Evolutionary conservation across 441 rosid genomes (phyloP), one percentile per base, ranked within the genome.

Genomic region (Gossypium schwendimanii): DNA sequence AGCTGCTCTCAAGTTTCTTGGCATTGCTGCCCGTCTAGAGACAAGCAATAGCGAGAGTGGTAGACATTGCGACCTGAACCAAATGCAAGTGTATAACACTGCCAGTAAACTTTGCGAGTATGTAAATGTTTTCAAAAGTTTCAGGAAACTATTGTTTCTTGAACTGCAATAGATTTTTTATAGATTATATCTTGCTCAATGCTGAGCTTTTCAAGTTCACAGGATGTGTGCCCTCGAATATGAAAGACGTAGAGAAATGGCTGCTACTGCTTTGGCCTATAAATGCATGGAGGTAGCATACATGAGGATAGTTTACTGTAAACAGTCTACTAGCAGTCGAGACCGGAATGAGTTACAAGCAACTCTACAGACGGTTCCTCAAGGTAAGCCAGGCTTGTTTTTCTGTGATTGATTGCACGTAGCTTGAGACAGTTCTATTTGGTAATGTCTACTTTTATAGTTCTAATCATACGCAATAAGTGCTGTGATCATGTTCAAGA

Each of bases 261-360:
- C 89, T 75, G 85, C 89, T 82, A 93, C 94, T 80, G 83, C 96
- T 76, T 81, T 92, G 89, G 97, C 96, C 54, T 91, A 87, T 81
- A 94, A 94, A 84, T 91, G 98, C 84, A 84, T 82, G 84, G 98
- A 92, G 81, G 91, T 91, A 66, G 97, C 97, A 41, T 86, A 80
- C 79, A 81, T 85, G 91, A 90, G 89, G 83, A 72, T 88, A 23
- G 89, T 84, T 73, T 86, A 77, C 78, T 81, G 84, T 76, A 84
- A 74, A 76, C 72, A 76, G 76, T 61, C 79, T 70, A 74, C 78
- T 76, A 57, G 76, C 63, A 82, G 75, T 73, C 81, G 84, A 77
- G 94, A 92, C 54, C 76, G 78, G 82, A 78, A 54, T 74, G 92
- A 90, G 76, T 78, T 94, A 89, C 89, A 84, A 73, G 81, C 79